These are phyloP conservation scores for Rhizopus sp. DNA, from an alignment of 371 early-diverging fungal species.

Conservation along the genomic window DNA sequence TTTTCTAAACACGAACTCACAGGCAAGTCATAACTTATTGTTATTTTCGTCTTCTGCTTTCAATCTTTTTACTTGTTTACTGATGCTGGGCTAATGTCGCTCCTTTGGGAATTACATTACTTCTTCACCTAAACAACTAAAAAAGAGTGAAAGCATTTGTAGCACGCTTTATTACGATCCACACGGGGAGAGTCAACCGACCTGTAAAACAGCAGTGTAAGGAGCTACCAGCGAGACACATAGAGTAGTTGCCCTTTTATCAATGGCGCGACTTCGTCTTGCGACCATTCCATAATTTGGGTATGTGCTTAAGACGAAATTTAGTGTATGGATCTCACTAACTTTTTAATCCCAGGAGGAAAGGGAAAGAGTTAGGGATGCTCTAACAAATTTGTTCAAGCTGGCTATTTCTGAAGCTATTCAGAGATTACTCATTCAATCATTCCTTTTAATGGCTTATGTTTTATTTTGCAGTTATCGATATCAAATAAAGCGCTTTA, in stretches of 20 bases:
- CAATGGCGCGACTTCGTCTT: neutral
- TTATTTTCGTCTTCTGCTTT: constrained; percentile 3
- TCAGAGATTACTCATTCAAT: no score
- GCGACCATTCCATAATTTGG: neutral
- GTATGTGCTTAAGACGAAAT: neutral
- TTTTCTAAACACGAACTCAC: neutral
- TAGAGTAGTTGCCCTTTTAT: neutral
- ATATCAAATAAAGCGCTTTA: no score
- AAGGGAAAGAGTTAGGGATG: no score
- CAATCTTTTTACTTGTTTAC: constrained; percentile 3
- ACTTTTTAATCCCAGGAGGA: neutral
- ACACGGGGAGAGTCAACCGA: constrained; percentile 1
- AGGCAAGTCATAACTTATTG: neutral
- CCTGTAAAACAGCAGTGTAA: constrained; percentile 1
- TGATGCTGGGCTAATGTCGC: neutral
- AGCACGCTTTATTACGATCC: neutral
- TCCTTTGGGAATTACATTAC: neutral
- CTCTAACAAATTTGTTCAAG: no score
- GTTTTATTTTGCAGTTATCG: no score
- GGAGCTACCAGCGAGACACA: neutral
- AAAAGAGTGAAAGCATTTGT: constrained; percentile 1
- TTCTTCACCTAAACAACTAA: neutral
- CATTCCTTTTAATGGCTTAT: no score
- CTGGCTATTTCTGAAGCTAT: no score
- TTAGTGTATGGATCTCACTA: constrained; percentile 1